Evolutionary conservation across 345 rosid genomes (phyloP), one percentile per base, ranked within the genome.

Genomic region (Erucastrum elatum): DNA sequence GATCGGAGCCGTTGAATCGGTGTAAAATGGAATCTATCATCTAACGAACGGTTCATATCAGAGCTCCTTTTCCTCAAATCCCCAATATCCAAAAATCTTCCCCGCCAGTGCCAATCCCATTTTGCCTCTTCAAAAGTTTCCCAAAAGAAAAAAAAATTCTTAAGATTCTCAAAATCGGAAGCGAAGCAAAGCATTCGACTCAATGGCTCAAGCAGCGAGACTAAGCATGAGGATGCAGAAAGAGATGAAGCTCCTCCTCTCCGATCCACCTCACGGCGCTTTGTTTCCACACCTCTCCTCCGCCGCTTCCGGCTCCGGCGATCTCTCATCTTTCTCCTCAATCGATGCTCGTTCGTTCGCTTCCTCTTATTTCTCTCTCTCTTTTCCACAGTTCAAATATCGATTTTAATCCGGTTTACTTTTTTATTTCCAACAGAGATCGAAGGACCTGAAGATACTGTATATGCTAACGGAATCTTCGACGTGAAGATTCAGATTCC

Each of bases 181-280:
- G 12, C 30, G 56, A 46, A 26, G 8, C 13, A 35, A 4, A 31
- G 41, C 30, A 31, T 6, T 53, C 8, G 6, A 15, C 17, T 8
- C 46, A 58, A 91, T 93, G 98, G 91, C 94, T 7, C 98, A 91
- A 68, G 98, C 94, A 49, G 94, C 91, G 33, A 87, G 98, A 68
- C 84, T 90, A 59, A 87, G 64, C 70, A 86, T 91, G 73, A 80
- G 94, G 67, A 85, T 90, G 91, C 98, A 90, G 8, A 93, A 87
- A 87, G 98, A 93, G 81, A 77, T 93, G 3, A 93, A 87, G 86
- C 89, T 93, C 9, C 93, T 93, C 71, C 92, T 93, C 81, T 72
- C 84, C 64, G 98, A 93, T 31, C 94, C 94, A 33, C 94, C 97
- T 39, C 92, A 84, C 51, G 90, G 90, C 75, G 85, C 87, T 15